Evolutionary conservation across 495 filamentous ascomycete species (phyloP), one percentile per base, ranked within the genome.

Genomic region (Talaromyces borbonicus): DNA sequence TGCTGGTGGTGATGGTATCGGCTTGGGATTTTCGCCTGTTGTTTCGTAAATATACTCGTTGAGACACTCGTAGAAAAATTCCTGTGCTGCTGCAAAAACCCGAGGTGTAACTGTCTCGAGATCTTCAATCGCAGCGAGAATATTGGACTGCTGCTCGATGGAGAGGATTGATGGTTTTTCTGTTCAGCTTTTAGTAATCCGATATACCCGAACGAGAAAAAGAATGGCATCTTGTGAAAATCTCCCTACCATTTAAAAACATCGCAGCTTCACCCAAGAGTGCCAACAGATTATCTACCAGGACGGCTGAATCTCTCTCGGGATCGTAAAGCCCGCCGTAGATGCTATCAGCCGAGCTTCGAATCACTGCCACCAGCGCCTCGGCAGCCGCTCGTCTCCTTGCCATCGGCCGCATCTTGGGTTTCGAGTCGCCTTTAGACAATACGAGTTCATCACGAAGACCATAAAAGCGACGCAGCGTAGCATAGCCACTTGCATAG

Each of bases 401-500:
- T 3, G 75, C 67, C 22, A 75, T 50, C 12, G 71, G 66, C 44
- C 67, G 65, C 52, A 68, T 60, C 12, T 60, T 61, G n/a, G 52
- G 60, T 48, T 69, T 53, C n/a, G n/a, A n/a, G n/a, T 68, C 68
- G 8, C 65, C 55, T 38, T 58, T 23, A 4, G 65, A 50, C 16
- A 53, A 51, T 1, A 76, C 47, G 8, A 74, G 72, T 49, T 81
- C 73, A 51, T 96, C 89, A 37, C 90, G 79, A 30, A 87, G 75
- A 52, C 89, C 82, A 60, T 93, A 96, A 65, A 89, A 95, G 51
- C 81, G 81, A 12, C 89, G 79, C 5, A 96, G 69, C 0, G 84
- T 89, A 26, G 87, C 90, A 54, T 95, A 96, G 26, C 90, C 90
- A 57, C 83, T 88, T n/a, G 94, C 75, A 56, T 87, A 80, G 49